Base-by-base conservation (phyloP, 2,329 filamentous ascomycete genomes). In the Aspergillus piperis region DNA sequence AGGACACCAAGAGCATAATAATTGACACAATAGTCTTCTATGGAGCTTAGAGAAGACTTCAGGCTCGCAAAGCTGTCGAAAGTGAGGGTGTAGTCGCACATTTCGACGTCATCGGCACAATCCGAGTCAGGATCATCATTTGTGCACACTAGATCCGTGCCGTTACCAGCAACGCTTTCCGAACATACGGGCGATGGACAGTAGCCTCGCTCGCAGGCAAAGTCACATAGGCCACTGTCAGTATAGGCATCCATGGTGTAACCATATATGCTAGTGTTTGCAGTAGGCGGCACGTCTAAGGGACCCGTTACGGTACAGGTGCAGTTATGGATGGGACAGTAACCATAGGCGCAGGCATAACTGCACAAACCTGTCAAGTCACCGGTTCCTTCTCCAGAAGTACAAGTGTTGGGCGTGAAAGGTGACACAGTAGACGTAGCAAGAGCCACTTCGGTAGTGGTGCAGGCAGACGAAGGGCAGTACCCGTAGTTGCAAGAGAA, bases 401-500 rank as follows among this genome's bases (percentile, higher is more conserved):
- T 49, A n/a, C 54, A 56, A 8, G 54, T 49, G 11, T 25, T 4
- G 3, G 42, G 39, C 23, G 54, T 49, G 36, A 66, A 66, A 8
- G 58, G 54, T 8, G 64, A 66, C 10, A 60, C 54, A 0, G 58
- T 60, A 6, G 64, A 61, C 3, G 23, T 54, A 7, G 30, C 27
- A 8, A 64, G 51, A 5, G 58, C 53, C 11, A 62, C 64, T 19
- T 60, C 8, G 3, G 36, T 52, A 1, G 60, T 60, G 5, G 60
- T 54, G 17, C 63, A 66, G 23, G 52, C 55, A 0, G 17, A 17
- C 5, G 38, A 19, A 3, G 59, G 61, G 39, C 64, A 66, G 32
- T 57, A 61, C 1, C 64, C 59, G 32, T 58, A 47, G n/a, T 58
- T 59, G 48, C 62, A 66, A 3, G 32, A 32, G 27, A 63, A 66